A percentile compares a stretch with the other conserved stretches of the same genome.
These are phyloP conservation scores for Hemileccinum rubropunctum DNA, from an alignment of 768 basidiomycete genomes.

Conservation along the genomic window DNA sequence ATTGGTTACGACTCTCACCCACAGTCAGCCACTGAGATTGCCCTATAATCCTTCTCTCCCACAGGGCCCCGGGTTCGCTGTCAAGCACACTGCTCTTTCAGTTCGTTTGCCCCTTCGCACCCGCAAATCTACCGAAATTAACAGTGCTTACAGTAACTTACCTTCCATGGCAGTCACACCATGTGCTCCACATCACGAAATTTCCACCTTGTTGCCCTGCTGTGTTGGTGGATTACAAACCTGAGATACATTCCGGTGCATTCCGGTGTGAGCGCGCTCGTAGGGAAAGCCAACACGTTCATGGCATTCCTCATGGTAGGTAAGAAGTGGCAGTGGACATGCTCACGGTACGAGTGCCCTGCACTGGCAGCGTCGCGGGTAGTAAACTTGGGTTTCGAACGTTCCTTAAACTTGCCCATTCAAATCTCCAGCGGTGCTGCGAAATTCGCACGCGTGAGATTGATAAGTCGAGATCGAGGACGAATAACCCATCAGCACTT, in stretches of 20 bases:
- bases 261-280: constrained; percentile 1
- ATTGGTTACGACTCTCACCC: no score
- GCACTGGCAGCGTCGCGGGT: constrained; percentile 8
- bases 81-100: no score
- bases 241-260: neutral
- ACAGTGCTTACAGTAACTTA: no score
- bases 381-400: constrained; percentile 11
- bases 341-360: constrained; percentile 9
- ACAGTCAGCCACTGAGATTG: no score
- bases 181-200: neutral
- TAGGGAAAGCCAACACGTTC: no score
- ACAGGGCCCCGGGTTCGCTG: no score
- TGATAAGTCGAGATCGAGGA: constrained; percentile 21
- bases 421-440: neutral
- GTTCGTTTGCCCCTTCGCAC: no score
- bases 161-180: neutral
- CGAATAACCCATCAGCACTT: neutral
- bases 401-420: constrained; percentile 6
- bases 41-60: no score
- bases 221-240: neutral
- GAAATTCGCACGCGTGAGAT: constrained; percentile 26
- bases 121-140: no score
- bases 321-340: constrained; percentile 2
- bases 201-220: neutral
- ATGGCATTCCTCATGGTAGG: neutral